These are phyloP conservation scores for Leucaena leucocephala DNA, from an alignment of 306 rosid genomes.

Conservation along the genomic window DNA sequence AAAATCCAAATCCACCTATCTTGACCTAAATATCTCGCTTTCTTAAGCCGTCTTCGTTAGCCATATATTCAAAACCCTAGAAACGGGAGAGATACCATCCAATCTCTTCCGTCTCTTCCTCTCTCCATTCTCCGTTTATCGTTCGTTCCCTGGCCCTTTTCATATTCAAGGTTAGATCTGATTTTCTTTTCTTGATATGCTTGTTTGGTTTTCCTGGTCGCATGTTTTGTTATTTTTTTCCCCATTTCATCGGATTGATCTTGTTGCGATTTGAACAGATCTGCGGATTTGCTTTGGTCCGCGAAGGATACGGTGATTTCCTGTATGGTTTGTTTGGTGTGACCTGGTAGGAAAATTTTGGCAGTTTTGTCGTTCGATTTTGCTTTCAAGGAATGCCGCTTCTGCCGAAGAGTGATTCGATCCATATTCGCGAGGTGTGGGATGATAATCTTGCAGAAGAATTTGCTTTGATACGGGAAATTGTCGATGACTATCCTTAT, in stretches of 20 bases:
- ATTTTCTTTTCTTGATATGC: background rate
- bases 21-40: constrained; percentile 32
- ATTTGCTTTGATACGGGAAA: constrained; percentile 44
- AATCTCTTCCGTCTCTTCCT: constrained; percentile 53
- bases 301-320: background rate
- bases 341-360: background rate
- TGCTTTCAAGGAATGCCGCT: constrained; percentile 42
- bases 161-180: constrained; percentile 25
- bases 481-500: constrained; percentile 53
- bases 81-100: constrained; percentile 43
- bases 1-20: constrained; percentile 12
- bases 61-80: constrained; percentile 43
- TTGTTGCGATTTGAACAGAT: constrained; percentile 26
- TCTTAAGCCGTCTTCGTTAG: constrained; percentile 14
- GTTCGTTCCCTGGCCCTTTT: background rate
- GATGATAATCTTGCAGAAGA: constrained; percentile 51
- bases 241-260: constrained; percentile 5
- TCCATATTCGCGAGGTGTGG: constrained; percentile 65
- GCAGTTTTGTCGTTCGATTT: background rate
- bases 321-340: constrained; percentile 9
- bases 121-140: background rate
- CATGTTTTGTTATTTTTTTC: background rate
- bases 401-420: constrained; percentile 43
- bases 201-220: background rate
- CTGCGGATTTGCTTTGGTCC: background rate